Conservation (phyloP, 129 eudicot species). For the Lactuca saligna region DNA sequence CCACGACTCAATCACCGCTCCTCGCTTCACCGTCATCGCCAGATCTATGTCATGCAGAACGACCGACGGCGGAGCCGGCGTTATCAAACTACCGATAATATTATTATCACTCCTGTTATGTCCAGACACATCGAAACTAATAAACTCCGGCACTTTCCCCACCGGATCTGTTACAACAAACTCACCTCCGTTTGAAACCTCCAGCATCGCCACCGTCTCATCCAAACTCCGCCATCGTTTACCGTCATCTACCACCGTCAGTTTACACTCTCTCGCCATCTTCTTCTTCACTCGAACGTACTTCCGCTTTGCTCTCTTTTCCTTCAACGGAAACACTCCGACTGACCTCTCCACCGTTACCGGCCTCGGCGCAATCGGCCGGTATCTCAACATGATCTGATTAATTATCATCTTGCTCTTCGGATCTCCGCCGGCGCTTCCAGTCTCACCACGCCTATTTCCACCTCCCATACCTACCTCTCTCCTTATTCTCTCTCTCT, state of each 20-base stretch:
- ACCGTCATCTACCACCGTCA: constrained; percentile 11
- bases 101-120: background rate
- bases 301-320: constrained; percentile 45
- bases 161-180: constrained; percentile 15
- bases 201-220: constrained; percentile 10
- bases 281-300: constrained; percentile 49
- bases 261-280: background rate
- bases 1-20: constrained; percentile 43
- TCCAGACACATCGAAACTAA: constrained; percentile 19
- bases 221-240: constrained; percentile 7
- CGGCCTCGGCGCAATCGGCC: constrained; percentile 79
- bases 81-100: constrained; percentile 6
- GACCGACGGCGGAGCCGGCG: background rate
- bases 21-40: constrained; percentile 1
- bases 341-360: constrained; percentile 5
- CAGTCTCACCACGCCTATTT: constrained; percentile 9
- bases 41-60: constrained; percentile 40
- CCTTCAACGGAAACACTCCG: constrained; percentile 14
- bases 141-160: constrained; percentile 23
- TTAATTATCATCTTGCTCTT: constrained; percentile 45
- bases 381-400: constrained; percentile 59
- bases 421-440: constrained; percentile 6
- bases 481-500: constrained; percentile 12
- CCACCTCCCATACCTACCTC: constrained; percentile 25
- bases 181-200: constrained; percentile 7